phyloP scores from a whole-genome alignment of 768 basidiomycete genomes.

The Pholiota microspora region DNA sequence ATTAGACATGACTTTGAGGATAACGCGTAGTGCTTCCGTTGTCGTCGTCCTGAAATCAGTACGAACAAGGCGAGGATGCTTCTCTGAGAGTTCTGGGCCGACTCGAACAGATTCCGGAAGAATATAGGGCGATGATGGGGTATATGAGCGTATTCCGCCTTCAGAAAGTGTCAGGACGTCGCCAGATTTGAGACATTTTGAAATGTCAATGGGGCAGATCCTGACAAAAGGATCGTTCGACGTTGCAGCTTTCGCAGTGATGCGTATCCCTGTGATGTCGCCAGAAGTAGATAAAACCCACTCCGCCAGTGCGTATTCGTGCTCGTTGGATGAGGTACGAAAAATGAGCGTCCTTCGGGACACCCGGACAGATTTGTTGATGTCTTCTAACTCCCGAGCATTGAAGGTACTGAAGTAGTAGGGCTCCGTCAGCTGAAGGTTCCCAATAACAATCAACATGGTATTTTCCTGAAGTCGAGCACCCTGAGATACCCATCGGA shows the following conservation, averaged over 20 bases:
- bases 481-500: constrained; percentile 34
- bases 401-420: constrained; percentile 39
- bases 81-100: constrained; percentile 31
- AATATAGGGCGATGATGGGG: constrained; percentile 27
- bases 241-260: constrained; percentile 34
- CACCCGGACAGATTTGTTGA: constrained; percentile 30
- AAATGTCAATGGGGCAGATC: constrained; percentile 34
- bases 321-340: constrained; percentile 28
- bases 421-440: constrained; percentile 26
- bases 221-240: constrained; percentile 31
- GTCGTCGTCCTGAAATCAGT: constrained; percentile 30
- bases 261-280: constrained; percentile 32
- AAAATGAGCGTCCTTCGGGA: constrained; percentile 34
- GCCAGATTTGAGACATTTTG: constrained; percentile 31
- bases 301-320: constrained; percentile 37
- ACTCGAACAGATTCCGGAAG: constrained; percentile 31
- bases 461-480: constrained; percentile 29
- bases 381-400: constrained; percentile 29
- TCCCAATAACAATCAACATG: constrained; percentile 35
- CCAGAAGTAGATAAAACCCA: constrained; percentile 36
- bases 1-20: constrained; percentile 27
- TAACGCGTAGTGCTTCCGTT: constrained; percentile 20
- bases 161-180: constrained; percentile 31
- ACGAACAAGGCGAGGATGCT: constrained; percentile 27
- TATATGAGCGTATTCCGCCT: constrained; percentile 36